Evolutionary conservation across 768 basidiomycete genomes (phyloP), one percentile per base, ranked within the genome.

Genomic region (Cystobasidium onofrii): DNA sequence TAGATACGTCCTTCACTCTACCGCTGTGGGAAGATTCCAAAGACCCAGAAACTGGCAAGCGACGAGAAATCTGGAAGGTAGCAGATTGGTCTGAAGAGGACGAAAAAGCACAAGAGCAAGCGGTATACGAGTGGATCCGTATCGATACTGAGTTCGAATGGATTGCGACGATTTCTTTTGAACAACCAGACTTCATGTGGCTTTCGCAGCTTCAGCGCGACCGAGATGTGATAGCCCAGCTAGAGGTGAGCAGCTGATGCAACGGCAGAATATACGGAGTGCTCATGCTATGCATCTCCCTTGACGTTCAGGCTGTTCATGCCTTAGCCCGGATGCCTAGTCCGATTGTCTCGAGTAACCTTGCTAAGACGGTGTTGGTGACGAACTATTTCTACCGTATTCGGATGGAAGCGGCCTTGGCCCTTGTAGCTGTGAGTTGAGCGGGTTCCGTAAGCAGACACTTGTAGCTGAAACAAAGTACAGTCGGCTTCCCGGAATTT

Each of bases 121-220:
- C 95, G 75, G 95, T 92, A 1, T 99, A 97, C 81, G 96, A 99
- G 82, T 99, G 95, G 95, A 98, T 99, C 73, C 85, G 96, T 75
- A 91, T 98, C 85, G 96, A 99, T 79, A 93, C 96, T 18, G 96
- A 99, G 80, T 94, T 96, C 81, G 96, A 99, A 82, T 99, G 96
- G 96, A 90, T 98, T 69, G 90, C 91, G n/a, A 86, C 85, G 44
- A 86, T 97, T 75, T 88, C 87, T 75, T 98, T 95, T 76, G 90
- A 94, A 64, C 92, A 97, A 82, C 92, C 91, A 52, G 93, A 94
- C 83, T 98, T 93, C 79, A 95, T 95, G 91, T 99, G 94, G 93
- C 90, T 95, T 25, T 91, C 89, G 46, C 96, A 98, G 80, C 83
- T 99, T 64, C 92, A 95, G 81, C 85, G 93, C 71, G 96, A 99